phyloP scores from a whole-genome alignment of 306 rosid species.

The Vigna radiata region DNA sequence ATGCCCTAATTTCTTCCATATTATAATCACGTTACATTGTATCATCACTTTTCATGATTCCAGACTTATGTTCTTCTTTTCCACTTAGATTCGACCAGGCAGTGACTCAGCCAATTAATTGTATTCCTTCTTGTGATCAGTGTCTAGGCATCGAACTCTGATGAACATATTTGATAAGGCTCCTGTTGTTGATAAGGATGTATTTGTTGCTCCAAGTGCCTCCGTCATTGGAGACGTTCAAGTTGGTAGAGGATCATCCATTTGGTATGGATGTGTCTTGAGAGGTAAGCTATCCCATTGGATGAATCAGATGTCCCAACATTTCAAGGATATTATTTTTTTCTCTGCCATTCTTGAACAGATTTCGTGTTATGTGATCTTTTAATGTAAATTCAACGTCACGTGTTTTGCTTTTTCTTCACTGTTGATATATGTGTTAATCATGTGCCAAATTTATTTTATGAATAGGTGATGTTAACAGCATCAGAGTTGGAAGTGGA shows the following conservation, averaged over 20 bases:
- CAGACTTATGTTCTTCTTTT: background rate
- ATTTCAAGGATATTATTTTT: background rate
- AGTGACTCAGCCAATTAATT: background rate
- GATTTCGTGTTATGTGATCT: background rate
- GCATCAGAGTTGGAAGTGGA: slow-evolving; percentile 85
- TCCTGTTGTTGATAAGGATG: slow-evolving; percentile 84
- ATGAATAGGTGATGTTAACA: slow-evolving; percentile 83
- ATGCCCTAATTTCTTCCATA: background rate
- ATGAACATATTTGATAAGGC: slow-evolving; percentile 92
- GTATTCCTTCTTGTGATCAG: slow-evolving; percentile 47
- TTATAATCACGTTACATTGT: background rate
- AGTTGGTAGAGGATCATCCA: slow-evolving; percentile 83
- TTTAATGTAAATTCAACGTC: slow-evolving; percentile 26
- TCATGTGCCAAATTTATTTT: slow-evolving; percentile 7
- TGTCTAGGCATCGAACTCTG: slow-evolving; percentile 92
- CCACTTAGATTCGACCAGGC: background rate
- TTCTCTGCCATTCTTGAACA: slow-evolving; percentile 14
- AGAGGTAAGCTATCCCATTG: slow-evolving; percentile 66
- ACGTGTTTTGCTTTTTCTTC: background rate
- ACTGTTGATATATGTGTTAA: background rate
- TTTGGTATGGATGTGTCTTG: slow-evolving; percentile 97
- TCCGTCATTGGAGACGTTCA: slow-evolving; percentile 84
- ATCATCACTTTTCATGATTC: background rate
- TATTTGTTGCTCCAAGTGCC: slow-evolving; percentile 95
- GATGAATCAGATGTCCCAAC: background rate